These are phyloP conservation scores for Hypoxylon cercidicola DNA, from an alignment of 495 filamentous ascomycete genomes.

Conservation along the genomic window DNA sequence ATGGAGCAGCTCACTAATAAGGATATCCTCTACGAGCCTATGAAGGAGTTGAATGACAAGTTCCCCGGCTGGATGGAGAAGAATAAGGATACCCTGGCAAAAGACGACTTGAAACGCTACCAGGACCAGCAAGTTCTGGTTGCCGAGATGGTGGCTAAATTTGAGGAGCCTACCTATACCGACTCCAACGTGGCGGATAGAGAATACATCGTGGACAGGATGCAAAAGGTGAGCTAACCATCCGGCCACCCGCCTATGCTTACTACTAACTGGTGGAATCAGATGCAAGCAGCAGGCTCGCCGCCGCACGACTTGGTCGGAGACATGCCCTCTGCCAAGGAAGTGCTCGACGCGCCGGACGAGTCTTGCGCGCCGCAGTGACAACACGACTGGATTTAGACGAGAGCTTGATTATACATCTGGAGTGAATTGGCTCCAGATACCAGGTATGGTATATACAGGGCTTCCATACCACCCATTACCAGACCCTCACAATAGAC, in stretches of 20 bases:
- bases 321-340: slow-evolving; percentile 82
- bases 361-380: slow-evolving; percentile 78
- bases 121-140: slow-evolving; percentile 85
- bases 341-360: slow-evolving; percentile 74
- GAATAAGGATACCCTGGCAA: slow-evolving; percentile 69
- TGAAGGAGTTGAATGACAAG: slow-evolving; percentile 94
- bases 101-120: slow-evolving; percentile 81
- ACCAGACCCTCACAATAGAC: slow-evolving; percentile 30
- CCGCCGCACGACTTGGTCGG: slow-evolving; percentile 91
- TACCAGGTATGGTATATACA: slow-evolving; percentile 23
- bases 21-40: slow-evolving; percentile 97
- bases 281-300: slow-evolving; percentile 95
- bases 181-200: slow-evolving; percentile 84
- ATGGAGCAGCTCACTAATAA: slow-evolving; percentile 99
- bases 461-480: slow-evolving; percentile 42
- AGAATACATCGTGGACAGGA: slow-evolving; percentile 93
- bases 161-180: slow-evolving; percentile 79
- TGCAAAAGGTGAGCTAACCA: slow-evolving; percentile 83
- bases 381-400: slow-evolving; percentile 9
- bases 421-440: slow-evolving; percentile 26
- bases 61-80: slow-evolving; percentile 88
- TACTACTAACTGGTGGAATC: slow-evolving; percentile 30
- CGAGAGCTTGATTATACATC: slow-evolving; percentile 37
- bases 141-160: slow-evolving; percentile 85
- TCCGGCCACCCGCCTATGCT: too few relatives aligned